Base-by-base conservation (phyloP, 805 yeast genomes). In the Saccharomycopsis fermentans region DNA sequence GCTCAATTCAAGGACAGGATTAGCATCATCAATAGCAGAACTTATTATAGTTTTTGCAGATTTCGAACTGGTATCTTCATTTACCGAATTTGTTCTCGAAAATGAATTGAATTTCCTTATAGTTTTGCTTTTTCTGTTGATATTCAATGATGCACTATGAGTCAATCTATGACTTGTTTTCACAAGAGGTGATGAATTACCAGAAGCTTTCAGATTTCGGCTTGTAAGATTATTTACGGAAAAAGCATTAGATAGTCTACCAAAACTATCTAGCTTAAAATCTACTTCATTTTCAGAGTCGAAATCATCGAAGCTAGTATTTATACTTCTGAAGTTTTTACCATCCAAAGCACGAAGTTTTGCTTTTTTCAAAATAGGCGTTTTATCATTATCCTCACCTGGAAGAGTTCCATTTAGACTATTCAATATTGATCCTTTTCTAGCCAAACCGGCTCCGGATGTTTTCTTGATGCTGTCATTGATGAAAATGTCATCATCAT, bases 1-100 rank as follows among this genome's bases (percentile, higher is more conserved):
- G n/a, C 60, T 62, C n/a, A 62, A 35, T 27, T 55, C 58, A n/a
- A 62, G 37, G 12, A 39, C 39, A 12, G 62, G 43, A 32, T 37
- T 54, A 8, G 55, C 55, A n/a, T 62, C 61, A 47, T 62, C 62
- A 43, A 62, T 55, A 16, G 63, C 61, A 9, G 48, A n/a, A 19
- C 55, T 58, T 24, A 62, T 62, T 12, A 36, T 32, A 4, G 37
- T 34, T 26, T 60, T 60, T n/a, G 61, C 61, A 3, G 24, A 3
- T 14, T 29, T 53, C 14, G 51, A n/a, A 36, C 35, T 47, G 12
- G 26, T 16, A 19, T 55, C 48, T 43, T 58, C 59, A 24, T 24
- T 55, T 16, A 39, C 11, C 5, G 60, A 58, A 52, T 52, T 58
- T 29, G 57, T 60, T 36, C 61, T 29, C 12, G 56, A 53, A 27